Percentiles rank a stretch among this genome's conserved stretches.
phyloP scores from a whole-genome alignment of 169 alveolate genomes.

The Plasmodium gallinaceum region DNA sequence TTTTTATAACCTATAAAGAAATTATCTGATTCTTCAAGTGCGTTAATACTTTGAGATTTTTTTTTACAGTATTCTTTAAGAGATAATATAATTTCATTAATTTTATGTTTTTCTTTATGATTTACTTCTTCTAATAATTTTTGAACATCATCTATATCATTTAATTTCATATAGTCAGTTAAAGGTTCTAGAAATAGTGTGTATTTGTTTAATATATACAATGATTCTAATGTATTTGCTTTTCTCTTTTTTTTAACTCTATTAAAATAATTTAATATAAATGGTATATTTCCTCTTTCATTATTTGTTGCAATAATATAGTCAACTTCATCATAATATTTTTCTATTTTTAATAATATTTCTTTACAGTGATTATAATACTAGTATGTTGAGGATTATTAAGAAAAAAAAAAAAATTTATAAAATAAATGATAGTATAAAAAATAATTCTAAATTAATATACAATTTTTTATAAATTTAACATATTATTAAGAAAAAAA shows the following conservation, averaged over 20 bases:
- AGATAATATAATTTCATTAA: conserved; percentile 18
- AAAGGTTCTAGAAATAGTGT: conserved; percentile 44
- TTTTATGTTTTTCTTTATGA: conserved; percentile 28
- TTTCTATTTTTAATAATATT: conserved; percentile 49
- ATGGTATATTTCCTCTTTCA: conserved; percentile 53
- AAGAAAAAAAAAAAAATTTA: neutral
- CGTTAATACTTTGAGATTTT: neutral
- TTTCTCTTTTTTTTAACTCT: conserved; percentile 55
- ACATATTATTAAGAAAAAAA: too few relatives aligned
- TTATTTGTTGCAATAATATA: conserved; percentile 71
- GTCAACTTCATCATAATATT: conserved; percentile 57
- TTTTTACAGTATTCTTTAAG: conserved; percentile 26
- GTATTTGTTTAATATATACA: conserved; percentile 58
- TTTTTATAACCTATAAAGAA: neutral
- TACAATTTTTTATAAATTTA: too few relatives aligned
- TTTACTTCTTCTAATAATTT: conserved; percentile 12
- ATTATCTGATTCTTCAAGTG: neutral
- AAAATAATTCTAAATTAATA: too few relatives aligned
- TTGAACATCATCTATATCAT: conserved; percentile 48
- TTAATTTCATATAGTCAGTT: conserved; percentile 61
- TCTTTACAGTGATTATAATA: conserved; percentile 64
- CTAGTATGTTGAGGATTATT: neutral
- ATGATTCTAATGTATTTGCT: conserved; percentile 58
- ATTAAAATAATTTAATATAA: conserved; percentile 52
- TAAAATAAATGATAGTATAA: too few relatives aligned